Evolutionary conservation across 2,329 filamentous ascomycete species (phyloP).

Genomic region (Ascochyta clinopodiicola): DNA sequence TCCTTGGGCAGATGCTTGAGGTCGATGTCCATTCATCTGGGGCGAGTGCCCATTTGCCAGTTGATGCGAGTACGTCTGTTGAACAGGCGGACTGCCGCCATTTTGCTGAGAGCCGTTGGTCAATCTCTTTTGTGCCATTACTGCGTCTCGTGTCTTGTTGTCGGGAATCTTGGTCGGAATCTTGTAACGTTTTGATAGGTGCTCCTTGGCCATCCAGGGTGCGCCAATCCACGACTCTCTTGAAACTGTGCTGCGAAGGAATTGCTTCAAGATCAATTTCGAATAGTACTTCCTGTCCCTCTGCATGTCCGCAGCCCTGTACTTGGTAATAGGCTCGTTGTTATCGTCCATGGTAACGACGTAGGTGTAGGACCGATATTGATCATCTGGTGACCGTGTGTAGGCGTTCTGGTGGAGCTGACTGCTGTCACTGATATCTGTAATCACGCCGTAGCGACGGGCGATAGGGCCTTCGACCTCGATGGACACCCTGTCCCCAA

Average conservation of each 20-base stretch:
- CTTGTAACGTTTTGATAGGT: conserved; percentile 81
- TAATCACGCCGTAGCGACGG: conserved; percentile 39
- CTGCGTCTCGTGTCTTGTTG: conserved; percentile 43
- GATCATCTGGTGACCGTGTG: conserved; percentile 36
- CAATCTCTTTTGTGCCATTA: conserved; percentile 65
- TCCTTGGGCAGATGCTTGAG: conserved; percentile 20
- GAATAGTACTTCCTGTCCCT: conserved; percentile 93
- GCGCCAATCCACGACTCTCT: conserved; percentile 95
- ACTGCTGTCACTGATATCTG: conserved; percentile 41
- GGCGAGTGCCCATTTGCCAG: conserved; percentile 26
- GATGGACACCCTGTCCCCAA: conserved; percentile 43
- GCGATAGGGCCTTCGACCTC: conserved; percentile 34
- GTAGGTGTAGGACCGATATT: conserved; percentile 41
- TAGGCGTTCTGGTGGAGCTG: conserved; percentile 38
- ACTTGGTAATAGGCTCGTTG: conserved; percentile 56
- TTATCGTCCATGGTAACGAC: conserved; percentile 42
- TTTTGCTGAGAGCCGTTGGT: conserved; percentile 64
- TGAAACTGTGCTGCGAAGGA: conserved; percentile 93
- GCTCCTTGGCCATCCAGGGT: conserved; percentile 90
- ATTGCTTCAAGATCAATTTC: conserved; percentile 90
- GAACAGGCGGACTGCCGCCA: conserved; percentile 33
- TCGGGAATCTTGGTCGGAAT: conserved; percentile 84
- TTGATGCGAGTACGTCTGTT: conserved; percentile 27
- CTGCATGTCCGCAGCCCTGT: conserved; percentile 67
- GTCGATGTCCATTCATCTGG: conserved; percentile 29